A percentile compares a stretch with the other conserved stretches of the same genome.
Conservation (phyloP, 2,329 filamentous ascomycete species). For the Apiospora saccharicola region DNA sequence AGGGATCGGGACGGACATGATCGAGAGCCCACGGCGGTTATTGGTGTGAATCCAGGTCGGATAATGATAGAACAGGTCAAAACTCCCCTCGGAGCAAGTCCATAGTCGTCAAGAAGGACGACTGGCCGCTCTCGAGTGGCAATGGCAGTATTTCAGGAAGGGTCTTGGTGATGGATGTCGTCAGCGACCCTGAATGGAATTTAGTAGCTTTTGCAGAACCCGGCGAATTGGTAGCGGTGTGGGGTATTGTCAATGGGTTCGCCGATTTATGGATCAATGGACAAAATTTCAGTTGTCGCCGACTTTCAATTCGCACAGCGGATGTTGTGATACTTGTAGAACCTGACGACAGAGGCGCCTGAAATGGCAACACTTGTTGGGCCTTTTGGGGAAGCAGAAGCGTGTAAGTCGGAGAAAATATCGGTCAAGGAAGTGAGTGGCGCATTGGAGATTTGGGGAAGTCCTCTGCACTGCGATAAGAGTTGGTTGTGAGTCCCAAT, state of each 20-base stretch:
- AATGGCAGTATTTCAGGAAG: not conserved
- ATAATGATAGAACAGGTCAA: not conserved
- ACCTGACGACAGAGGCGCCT: not conserved
- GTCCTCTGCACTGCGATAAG: not conserved
- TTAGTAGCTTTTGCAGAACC: not conserved
- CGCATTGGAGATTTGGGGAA: not conserved
- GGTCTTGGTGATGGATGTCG: conserved; percentile 1
- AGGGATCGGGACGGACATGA: conserved; percentile 12
- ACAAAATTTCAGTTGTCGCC: not conserved
- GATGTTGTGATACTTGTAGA: conserved; percentile 1
- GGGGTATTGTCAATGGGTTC: not conserved
- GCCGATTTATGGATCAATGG: not conserved
- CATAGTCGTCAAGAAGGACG: not conserved
- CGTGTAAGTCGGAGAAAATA: conserved; percentile 20
- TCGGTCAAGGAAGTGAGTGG: not conserved
- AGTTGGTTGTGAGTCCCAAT: not conserved
- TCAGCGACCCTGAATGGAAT: conserved; percentile 14
- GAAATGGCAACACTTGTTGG: conserved; percentile 2
- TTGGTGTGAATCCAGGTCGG: not conserved
- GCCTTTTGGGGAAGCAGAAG: not conserved
- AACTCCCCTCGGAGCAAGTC: not conserved
- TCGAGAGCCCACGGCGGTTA: not conserved
- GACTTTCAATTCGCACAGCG: not conserved
- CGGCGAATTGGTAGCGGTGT: not conserved
- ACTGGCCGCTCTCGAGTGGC: not conserved